Conservation (phyloP, 495 filamentous ascomycete species). For the Baudoinia panamericana region DNA sequence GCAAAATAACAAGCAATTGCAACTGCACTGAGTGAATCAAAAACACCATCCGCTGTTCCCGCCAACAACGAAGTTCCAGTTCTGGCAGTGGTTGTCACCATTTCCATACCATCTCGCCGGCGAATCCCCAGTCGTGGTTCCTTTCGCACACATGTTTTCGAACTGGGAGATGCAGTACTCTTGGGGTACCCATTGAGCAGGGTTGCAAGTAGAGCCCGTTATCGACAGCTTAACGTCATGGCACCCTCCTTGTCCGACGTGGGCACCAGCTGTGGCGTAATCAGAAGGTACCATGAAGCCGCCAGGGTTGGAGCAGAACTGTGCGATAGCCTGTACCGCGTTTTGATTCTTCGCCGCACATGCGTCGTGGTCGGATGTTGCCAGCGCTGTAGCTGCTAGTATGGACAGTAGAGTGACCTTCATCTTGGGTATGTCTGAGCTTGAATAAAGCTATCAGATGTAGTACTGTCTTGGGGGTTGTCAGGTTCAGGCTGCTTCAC, state of each 20-base stretch:
- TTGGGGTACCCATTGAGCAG: constrained; percentile 9
- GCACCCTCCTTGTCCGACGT: constrained; percentile 1
- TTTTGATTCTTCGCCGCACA: constrained; percentile 7
- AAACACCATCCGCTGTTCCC: neutral
- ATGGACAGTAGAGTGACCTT: constrained; percentile 3
- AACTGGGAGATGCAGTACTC: constrained; percentile 6
- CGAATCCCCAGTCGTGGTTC: neutral
- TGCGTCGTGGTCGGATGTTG: neutral
- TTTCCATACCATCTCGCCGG: neutral
- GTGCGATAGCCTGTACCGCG: constrained; percentile 7
- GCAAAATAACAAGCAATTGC: neutral
- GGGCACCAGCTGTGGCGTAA: neutral
- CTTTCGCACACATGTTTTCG: constrained; percentile 6
- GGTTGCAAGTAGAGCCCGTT: neutral
- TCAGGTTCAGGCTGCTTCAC: no score
- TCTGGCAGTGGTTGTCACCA: constrained; percentile 4
- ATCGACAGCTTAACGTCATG: constrained; percentile 3
- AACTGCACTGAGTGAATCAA: neutral
- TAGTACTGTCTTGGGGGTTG: no score
- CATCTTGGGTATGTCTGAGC: no score
- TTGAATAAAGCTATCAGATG: no score
- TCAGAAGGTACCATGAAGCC: constrained; percentile 1
- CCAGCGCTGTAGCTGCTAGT: neutral
- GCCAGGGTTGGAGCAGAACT: constrained; percentile 3
- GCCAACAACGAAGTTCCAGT: neutral